Evolutionary conservation across 257 asterid genomes (phyloP), one percentile per base, ranked within the genome.

Genomic region (Leptodermis oblonga): DNA sequence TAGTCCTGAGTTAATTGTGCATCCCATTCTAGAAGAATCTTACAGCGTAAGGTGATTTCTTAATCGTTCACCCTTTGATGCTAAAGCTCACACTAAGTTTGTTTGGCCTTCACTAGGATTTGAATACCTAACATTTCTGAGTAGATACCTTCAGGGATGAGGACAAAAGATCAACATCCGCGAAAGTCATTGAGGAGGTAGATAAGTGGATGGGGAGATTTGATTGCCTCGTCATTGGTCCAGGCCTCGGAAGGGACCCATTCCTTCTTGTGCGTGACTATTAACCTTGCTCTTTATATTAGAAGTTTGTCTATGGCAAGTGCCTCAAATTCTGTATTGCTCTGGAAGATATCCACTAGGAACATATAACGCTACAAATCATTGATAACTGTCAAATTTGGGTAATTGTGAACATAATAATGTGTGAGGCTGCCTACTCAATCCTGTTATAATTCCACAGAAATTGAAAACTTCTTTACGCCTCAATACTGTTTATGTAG

Each of bases 181-280:
- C 86, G 71, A 94, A 84, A 77, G 86, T 94, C 70, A 77, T 91
- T 62, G 79, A 85, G 71, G 99, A 94, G 80, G 84, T 91, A 66
- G 92, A 91, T 78, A 94, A 87, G 82, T 94, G 99, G 99, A 89
- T 94, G 95, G 97, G 80, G 82, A 82, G 97, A 83, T 94, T 94
- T 74, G 99, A 94, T 78, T 94, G 99, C 77, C 85, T 90, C 17
- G 91, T 93, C 33, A 77, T 93, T 63, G 99, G 99, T 76, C 99
- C 99, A 43, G 99, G 99, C 76, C 97, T 90, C 20, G 99, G 97
- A 58, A 81, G 99, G 82, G 99, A 94, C 78, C 93, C 94, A 0
- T 89, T 89, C 88, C 96, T 91, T 76, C 86, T 94, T 91, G 98
- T 92, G 41, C 11, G 90, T 71, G 52, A 26, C 58, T 73, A 67